Conservation (phyloP, 1,139 yeast genomes). For the Pneumocystis murina region DNA sequence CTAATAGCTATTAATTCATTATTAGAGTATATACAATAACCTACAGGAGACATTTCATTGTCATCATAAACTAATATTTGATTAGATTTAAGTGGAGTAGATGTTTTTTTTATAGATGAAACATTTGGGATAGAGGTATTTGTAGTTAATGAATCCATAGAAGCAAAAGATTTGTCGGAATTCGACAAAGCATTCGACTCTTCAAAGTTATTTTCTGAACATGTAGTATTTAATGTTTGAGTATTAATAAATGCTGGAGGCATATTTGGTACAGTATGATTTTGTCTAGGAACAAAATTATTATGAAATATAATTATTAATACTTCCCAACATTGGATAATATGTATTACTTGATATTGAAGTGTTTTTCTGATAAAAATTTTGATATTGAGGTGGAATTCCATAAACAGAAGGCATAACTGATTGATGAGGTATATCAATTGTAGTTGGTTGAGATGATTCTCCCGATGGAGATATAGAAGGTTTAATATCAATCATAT, state of each 20-base stretch:
- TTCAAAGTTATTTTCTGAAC: neutral
- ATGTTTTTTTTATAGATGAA: neutral
- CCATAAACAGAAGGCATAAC: neutral
- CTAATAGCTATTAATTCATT: neutral
- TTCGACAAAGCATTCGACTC: neutral
- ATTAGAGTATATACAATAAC: neutral
- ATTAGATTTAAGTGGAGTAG: neutral
- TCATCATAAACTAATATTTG: neutral
- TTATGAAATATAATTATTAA: neutral
- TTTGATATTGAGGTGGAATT: neutral
- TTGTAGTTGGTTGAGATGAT: neutral
- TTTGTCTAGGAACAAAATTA: neutral
- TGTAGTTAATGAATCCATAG: neutral
- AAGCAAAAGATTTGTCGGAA: neutral
- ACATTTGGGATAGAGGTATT: neutral
- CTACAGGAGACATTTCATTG: neutral
- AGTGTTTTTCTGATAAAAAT: neutral
- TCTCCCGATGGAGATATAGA: neutral
- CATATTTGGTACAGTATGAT: neutral
- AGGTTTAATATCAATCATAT: neutral
- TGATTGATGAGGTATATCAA: neutral
- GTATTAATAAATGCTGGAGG: neutral
- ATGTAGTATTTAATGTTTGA: neutral
- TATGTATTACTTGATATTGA: neutral
- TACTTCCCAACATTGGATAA: neutral